Percentiles rank a stretch among this genome's conserved stretches.
Evolutionary conservation across 1,284 basidiomycete species (phyloP).

Genomic region (Ustilago nuda): DNA sequence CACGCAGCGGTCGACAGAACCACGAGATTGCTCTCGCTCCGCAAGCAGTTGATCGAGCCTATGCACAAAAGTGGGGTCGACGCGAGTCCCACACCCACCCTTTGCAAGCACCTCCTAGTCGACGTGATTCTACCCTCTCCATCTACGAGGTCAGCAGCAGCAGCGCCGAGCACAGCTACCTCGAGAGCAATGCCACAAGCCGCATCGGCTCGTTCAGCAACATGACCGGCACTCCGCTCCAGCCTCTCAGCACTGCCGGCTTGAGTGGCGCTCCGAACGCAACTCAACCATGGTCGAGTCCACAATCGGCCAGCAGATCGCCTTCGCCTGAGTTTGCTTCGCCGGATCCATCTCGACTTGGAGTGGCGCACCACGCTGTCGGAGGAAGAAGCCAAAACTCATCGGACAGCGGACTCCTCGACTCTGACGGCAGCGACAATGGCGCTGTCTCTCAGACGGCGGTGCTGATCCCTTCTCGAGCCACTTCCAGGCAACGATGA

Average conservation of each 20-base stretch:
- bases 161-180: conserved; percentile 35
- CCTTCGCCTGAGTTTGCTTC: conserved; percentile 26
- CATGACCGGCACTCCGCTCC: conserved; percentile 37
- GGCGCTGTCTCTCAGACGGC: conserved; percentile 20
- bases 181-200: conserved; percentile 43
- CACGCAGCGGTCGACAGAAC: conserved; percentile 26
- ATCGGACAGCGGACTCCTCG: conserved; percentile 30
- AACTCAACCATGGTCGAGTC: conserved; percentile 38
- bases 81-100: conserved; percentile 31
- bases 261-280: conserved; percentile 13
- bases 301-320: conserved; percentile 22
- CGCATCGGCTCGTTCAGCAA: conserved; percentile 45
- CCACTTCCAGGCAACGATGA: conserved; percentile 13
- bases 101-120: conserved; percentile 16
- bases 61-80: conserved; percentile 20
- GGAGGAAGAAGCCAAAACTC: conserved; percentile 27
- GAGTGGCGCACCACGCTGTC: conserved; percentile 1
- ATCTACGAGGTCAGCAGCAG: conserved; percentile 42
- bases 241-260: conserved; percentile 22
- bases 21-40: conserved; percentile 35
- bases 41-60: conserved; percentile 26
- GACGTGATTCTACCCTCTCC: conserved; percentile 30
- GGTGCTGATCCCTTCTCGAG: conserved; percentile 26
- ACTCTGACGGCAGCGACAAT: conserved; percentile 44
- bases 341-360: conserved; percentile 18